Evolutionary conservation across 2,329 filamentous ascomycete species (phyloP), one percentile per base, ranked within the genome.

Genomic region (Colletotrichum tanaceti): DNA sequence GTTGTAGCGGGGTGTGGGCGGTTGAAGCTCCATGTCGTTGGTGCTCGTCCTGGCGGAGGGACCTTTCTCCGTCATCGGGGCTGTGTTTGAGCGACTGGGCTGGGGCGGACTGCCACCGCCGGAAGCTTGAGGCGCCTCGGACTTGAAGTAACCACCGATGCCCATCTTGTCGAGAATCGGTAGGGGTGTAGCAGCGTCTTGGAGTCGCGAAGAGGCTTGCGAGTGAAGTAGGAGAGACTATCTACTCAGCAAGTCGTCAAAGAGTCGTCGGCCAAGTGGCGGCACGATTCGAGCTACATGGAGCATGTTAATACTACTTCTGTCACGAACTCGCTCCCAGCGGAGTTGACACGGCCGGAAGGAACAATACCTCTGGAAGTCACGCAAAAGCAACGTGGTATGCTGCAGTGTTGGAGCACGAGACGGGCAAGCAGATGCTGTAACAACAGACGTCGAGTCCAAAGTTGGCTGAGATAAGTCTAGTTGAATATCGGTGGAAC

Each of bases 81-180:
- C 75, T 69, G 70, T 76, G 41, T 71, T 75, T 38, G 58, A 73
- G 58, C 58, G 71, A 54, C 62, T 65, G 54, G 71, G 44, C n/a
- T 70, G 59, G 1, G 71, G 53, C 5, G 75, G 65, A 55, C 73
- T 73, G 28, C 39, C 22, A 28, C 50, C 39, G 64, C 73, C 72
- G 52, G 73, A 75, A 7, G 74, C 65, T 57, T 77, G 75, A 20
- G 80, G 79, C 80, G 83, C 82, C 63, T 82, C 81, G 52, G 85
- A 80, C 80, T 87, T 89, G 82, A 91, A 90, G 74, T 91, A 91
- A 75, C 78, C 86, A 58, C 82, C 83, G 70, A 91, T 74, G 68
- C 88, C 89, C 89, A 91, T 91, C 50, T 65, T 78, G 74, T 39
- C 24, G 39, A 41, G n/a, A 6, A 41, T n/a, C 3, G 9, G 46